phyloP scores from a whole-genome alignment of 345 rosid genomes.

The Excoecaria cochinchinensis region DNA sequence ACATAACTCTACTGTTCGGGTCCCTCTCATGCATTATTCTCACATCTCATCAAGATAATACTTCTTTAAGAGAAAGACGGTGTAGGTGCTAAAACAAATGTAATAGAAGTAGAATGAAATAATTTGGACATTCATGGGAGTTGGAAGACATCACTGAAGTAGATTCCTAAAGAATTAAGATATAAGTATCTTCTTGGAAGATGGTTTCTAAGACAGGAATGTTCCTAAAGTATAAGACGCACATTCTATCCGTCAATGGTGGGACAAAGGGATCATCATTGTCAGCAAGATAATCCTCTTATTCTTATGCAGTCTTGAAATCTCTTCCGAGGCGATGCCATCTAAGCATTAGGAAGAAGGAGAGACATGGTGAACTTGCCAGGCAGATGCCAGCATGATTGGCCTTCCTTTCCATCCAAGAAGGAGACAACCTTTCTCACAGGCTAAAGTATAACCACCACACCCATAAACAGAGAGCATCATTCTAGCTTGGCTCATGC shows the following conservation, averaged over 20 bases:
- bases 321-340: not conserved
- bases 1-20: too few relatives aligned
- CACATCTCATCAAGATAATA: too few relatives aligned
- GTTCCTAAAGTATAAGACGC: not conserved
- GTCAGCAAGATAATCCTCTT: constrained; percentile 12
- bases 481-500: constrained; percentile 56
- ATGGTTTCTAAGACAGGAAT: too few relatives aligned
- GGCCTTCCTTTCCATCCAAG: constrained; percentile 74
- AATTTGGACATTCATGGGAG: not conserved
- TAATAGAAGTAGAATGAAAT: not conserved
- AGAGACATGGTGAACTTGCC: constrained; percentile 43
- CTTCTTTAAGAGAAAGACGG: too few relatives aligned
- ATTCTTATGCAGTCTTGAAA: not conserved
- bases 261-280: not conserved
- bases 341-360: constrained; percentile 17
- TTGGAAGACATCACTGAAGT: not conserved
- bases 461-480: constrained; percentile 59
- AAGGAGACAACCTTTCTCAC: constrained; percentile 54
- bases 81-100: too few relatives aligned
- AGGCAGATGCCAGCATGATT: constrained; percentile 63
- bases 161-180: not conserved
- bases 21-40: too few relatives aligned
- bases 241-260: not conserved
- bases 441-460: constrained; percentile 51
- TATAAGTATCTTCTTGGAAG: too few relatives aligned